Conservation (phyloP, 2,329 filamentous ascomycete genomes). For the Pseudogymnoascus pannorum region DNA sequence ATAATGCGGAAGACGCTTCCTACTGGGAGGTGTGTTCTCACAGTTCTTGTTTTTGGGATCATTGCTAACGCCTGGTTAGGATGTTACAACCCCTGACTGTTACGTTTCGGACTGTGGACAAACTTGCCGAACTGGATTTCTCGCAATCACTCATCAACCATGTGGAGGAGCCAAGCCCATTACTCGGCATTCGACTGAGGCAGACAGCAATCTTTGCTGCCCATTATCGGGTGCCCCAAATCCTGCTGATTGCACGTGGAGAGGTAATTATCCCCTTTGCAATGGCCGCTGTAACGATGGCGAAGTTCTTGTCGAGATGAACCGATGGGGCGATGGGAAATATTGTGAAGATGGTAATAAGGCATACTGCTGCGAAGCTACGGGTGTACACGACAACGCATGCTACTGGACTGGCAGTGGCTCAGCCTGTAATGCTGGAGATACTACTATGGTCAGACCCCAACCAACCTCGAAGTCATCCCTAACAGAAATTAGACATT, state of each 20-base stretch:
- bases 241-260: conserved; percentile 21
- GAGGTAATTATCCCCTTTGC: conserved; percentile 18
- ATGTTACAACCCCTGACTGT: conserved; percentile 14
- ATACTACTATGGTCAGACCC: conserved; percentile 8
- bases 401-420: not conserved
- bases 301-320: conserved; percentile 18
- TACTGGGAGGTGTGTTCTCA: not conserved
- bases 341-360: conserved; percentile 19
- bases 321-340: conserved; percentile 17
- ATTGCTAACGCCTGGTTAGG: not conserved
- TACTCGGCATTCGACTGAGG: conserved; percentile 14
- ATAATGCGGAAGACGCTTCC: not conserved
- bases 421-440: not conserved
- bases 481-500: conserved; percentile 10
- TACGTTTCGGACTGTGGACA: conserved; percentile 23
- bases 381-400: conserved; percentile 8
- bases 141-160: conserved; percentile 19
- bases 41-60: not conserved
- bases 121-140: conserved; percentile 20
- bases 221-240: conserved; percentile 19
- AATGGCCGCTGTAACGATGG: conserved; percentile 20
- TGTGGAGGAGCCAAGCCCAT: conserved; percentile 18
- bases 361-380: conserved; percentile 16
- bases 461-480: not conserved
- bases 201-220: conserved; percentile 16